phyloP scores from a whole-genome alignment of 1,284 basidiomycete species.

The Trichosporon sp. region DNA sequence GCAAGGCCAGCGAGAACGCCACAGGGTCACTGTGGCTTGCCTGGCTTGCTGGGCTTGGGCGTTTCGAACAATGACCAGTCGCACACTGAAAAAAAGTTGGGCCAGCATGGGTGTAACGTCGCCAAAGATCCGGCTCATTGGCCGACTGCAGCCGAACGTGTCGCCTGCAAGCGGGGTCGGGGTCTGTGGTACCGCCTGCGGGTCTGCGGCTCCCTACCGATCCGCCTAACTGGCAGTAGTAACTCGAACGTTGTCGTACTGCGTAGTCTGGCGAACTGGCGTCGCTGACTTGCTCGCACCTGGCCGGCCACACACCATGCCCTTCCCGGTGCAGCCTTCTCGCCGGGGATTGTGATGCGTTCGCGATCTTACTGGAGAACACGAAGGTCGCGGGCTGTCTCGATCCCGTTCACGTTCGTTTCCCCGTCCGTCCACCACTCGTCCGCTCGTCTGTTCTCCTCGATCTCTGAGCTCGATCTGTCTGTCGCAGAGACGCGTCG shows the following conservation, averaged over 20 bases:
- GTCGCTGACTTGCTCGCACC: conserved; percentile 1
- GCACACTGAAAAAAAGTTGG: not conserved
- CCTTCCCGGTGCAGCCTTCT: not conserved
- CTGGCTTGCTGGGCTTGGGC: conserved; percentile 12
- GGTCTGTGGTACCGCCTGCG: not conserved
- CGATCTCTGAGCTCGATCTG: not conserved
- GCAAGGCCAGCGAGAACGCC: not conserved
- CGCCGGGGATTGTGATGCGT: not conserved
- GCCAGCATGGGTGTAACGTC: not conserved
- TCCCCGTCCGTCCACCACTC: not conserved
- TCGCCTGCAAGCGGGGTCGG: not conserved
- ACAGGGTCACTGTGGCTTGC: not conserved
- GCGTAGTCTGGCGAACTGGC: not conserved
- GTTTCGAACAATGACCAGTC: conserved; percentile 1
- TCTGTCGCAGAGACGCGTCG: not conserved
- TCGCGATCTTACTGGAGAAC: not conserved
- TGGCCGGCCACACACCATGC: not conserved
- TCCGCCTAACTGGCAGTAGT: not conserved
- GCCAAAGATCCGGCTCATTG: not conserved
- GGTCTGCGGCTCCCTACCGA: not conserved
- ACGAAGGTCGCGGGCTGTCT: not conserved
- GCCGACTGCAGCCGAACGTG: conserved; percentile 12
- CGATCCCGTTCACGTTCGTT: not conserved
- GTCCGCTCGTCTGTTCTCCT: not conserved
- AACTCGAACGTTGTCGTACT: conserved; percentile 1